Conservation (phyloP, 108 stramenopile species). For the Phaeodactylum tricornutum region DNA sequence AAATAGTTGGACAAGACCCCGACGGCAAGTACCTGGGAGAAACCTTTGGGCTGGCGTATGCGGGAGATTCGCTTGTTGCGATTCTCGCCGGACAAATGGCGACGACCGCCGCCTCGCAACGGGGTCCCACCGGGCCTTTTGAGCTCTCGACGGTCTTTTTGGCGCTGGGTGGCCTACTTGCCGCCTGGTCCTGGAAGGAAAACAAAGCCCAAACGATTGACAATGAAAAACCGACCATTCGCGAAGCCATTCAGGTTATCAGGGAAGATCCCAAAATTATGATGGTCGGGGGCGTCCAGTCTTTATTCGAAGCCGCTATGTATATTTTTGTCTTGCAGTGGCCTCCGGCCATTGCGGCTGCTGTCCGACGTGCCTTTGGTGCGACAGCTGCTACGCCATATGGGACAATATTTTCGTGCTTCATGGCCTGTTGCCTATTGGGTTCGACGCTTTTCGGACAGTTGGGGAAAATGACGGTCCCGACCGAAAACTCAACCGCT, state of each 20-base stretch:
- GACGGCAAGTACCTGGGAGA: constrained; percentile 64
- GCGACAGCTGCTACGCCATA: constrained; percentile 43
- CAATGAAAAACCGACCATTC: constrained; percentile 52
- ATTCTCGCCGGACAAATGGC: constrained; percentile 92
- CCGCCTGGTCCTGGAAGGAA: constrained; percentile 84
- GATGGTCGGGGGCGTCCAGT: constrained; percentile 80
- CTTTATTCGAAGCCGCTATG: constrained; percentile 92
- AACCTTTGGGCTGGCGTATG: constrained; percentile 92
- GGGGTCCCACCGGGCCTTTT: constrained; percentile 95
- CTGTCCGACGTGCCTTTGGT: constrained; percentile 40
- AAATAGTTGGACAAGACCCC: constrained; percentile 50
- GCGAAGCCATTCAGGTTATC: constrained; percentile 68
- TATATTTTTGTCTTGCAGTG: constrained; percentile 91
- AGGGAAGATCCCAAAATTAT: constrained; percentile 74
- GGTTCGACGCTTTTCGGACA: constrained; percentile 80
- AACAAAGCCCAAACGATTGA: constrained; percentile 50
- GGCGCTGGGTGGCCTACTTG: constrained; percentile 61
- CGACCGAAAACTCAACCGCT: constrained; percentile 63
- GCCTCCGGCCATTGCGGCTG: constrained; percentile 76
- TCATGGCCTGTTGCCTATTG: constrained; percentile 87
- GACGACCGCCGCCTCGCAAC: constrained; percentile 49
- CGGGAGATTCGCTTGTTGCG: constrained; percentile 91
- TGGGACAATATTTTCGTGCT: constrained; percentile 84
- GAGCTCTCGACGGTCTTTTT: constrained; percentile 89
- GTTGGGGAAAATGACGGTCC: constrained; percentile 45